A percentile compares a stretch with the other conserved stretches of the same genome.
Conservation (phyloP, 2,329 filamentous ascomycete species). For the Emergomyces pasteurianus region DNA sequence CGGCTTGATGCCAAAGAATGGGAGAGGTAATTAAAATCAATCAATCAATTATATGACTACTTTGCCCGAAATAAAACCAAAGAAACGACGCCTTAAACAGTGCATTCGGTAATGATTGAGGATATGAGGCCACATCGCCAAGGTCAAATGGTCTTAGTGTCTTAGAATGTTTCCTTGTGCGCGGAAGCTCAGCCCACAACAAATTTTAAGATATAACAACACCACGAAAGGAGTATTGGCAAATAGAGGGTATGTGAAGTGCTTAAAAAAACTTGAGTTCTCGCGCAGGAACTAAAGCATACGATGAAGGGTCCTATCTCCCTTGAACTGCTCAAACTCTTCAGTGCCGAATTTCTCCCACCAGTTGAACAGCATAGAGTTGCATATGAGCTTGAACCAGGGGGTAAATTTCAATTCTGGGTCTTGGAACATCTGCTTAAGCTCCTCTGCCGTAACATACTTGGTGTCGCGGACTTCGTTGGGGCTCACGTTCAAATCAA, state of each 20-base stretch:
- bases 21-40: not conserved
- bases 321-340: conserved; percentile 71
- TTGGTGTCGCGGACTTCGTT: conserved; percentile 82
- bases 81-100: not conserved
- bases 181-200: not conserved
- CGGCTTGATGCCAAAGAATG: not conserved
- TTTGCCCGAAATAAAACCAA: not conserved
- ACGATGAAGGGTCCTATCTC: conserved; percentile 76
- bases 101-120: not conserved
- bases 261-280: conserved; percentile 11
- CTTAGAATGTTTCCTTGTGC: not conserved
- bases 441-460: conserved; percentile 70
- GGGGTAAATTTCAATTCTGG: conserved; percentile 77
- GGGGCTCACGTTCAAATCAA: conserved; percentile 67
- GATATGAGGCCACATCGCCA: not conserved
- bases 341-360: conserved; percentile 69
- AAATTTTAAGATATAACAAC: not conserved
- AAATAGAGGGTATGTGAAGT: not conserved
- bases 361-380: conserved; percentile 97
- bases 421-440: conserved; percentile 78
- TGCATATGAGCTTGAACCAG: conserved; percentile 98
- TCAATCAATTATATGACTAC: not conserved
- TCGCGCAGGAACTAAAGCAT: conserved; percentile 41
- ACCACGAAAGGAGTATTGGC: not conserved
- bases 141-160: not conserved